Base-by-base conservation (phyloP, 2,329 filamentous ascomycete genomes). In the Aspergillus texensis region DNA sequence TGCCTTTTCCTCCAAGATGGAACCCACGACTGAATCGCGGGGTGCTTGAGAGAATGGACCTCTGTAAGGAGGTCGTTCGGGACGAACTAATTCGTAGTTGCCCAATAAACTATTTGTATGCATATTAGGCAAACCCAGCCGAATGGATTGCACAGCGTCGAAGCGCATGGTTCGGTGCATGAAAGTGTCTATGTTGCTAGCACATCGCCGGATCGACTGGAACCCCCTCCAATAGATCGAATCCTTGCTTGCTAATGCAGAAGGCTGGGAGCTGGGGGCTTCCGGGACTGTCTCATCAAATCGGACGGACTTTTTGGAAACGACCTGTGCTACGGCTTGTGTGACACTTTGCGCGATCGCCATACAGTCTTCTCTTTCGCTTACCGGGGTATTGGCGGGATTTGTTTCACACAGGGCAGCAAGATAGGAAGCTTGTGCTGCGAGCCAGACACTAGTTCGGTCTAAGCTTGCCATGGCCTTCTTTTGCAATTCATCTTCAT, bases 171-270 rank as follows among this genome's bases (percentile, higher is more conserved):
- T 88, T 48, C 92, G 90, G 77, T 96, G 91, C 60, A 96, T 86
- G 74, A 97, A 97, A 11, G 90, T 88, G 77, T 98, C 95, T 21
- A 84, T 82, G 59, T 84, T 83, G 62, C 87, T 88, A 16, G 87
- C 88, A 36, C 87, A 86, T 63, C 91, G 85, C 53, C 89, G 81
- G 68, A 92, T 86, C 73, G 90, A 88, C 69, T 93, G 89, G 76
- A 97, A 97, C 11, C 93, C 93, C 65, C 91, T 90, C 80, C 93
- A 94, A 78, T 97, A 97, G 6, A 94, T 91, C 4, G 90, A 89
- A 72, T 95, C 91, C 73, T 86, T 89, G 78, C 78, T 84, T 80
- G 61, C 84, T 79, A 71, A 66, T 36, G 66, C 62, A 36, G 72
- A 71, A 43, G 82, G 79, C 19, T 62, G 61, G 50, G 74, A 64